Evolutionary conservation across 2,329 filamentous ascomycete species (phyloP), one percentile per base, ranked within the genome.

Genomic region (Fusarium solani-melongenae): DNA sequence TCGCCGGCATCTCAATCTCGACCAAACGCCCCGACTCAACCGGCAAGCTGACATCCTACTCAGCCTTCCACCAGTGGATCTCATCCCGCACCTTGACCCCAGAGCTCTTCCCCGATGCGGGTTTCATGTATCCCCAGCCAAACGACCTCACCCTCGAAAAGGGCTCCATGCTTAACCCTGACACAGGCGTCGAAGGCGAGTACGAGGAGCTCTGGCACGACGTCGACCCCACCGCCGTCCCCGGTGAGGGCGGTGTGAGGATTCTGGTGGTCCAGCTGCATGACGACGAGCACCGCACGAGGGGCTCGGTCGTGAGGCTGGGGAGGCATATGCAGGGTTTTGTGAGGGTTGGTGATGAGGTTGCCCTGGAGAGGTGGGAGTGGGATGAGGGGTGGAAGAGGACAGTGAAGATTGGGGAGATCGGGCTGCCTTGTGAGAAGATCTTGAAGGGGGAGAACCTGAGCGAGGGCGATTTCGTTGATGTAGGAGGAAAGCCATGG

Each of bases 151-250:
- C 85, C 9, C 80, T 92, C 6, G 92, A 93, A 78, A 87, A 82
- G 49, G 92, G 92, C 0, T 75, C 76, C 14, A 92, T 92, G 88
- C 81, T 86, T 12, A 90, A 92, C 72, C 89, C 89, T 0, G 83
- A 80, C 1, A 89, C 88, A 2, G 87, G 88, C 0, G 46, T 76
- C 1, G 79, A 85, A 41, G 86, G 86, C 11, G 81, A 82, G 1
- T 94, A 95, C 73, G 91, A 93, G 78, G 92, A 94, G 80, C 78
- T 92, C 3, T 94, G 92, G 92, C 79, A 82, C 2, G 88, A 90
- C 46, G 79, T 85, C 3, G 78, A 82, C 3, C 82, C 81, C 0
- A 76, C 78, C 2, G 74, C 70, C 10, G 71, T 79, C 0, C 59
- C 71, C 2, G 58, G 62, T 0, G 34, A 72, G 7, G 14, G 29